phyloP scores from a whole-genome alignment of 2,329 filamentous ascomycete genomes.

The Pseudocercospora ulei region DNA sequence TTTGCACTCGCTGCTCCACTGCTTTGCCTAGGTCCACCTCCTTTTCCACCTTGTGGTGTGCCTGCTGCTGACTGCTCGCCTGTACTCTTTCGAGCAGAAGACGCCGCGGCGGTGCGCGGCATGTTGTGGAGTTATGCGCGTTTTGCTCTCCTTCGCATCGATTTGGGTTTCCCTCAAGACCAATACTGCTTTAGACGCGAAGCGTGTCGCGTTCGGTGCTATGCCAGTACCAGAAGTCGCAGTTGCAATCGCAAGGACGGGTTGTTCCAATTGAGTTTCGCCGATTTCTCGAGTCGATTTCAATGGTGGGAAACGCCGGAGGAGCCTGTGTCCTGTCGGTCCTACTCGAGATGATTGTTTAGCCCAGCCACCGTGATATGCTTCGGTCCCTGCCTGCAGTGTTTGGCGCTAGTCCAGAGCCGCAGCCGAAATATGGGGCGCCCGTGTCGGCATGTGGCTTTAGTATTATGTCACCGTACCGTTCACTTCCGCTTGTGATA shows the following conservation, averaged over 20 bases:
- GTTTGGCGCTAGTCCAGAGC: slow-evolving; percentile 8
- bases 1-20: slow-evolving; percentile 12
- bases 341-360: no score
- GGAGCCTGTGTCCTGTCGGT: no score
- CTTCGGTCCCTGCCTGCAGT: slow-evolving; percentile 1
- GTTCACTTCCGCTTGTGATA: slow-evolving; percentile 5
- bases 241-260: no score
- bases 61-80: slow-evolving; percentile 4
- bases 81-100: slow-evolving; percentile 12
- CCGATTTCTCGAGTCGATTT: no score
- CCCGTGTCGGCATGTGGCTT: neutral
- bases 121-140: no score
- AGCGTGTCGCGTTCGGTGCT: slow-evolving; percentile 8
- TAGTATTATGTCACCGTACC: slow-evolving; percentile 2
- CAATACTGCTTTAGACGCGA: slow-evolving; percentile 4
- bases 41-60: slow-evolving; percentile 17
- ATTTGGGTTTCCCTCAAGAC: neutral
- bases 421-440: slow-evolving; percentile 4
- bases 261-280: no score
- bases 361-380: slow-evolving; percentile 9
- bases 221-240: no score
- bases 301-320: no score
- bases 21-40: slow-evolving; percentile 19
- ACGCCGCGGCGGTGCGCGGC: slow-evolving; percentile 12
- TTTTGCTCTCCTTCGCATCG: neutral